Evolutionary conservation across 208 protist genomes (phyloP).

Genomic region (Crithidia acanthocephali): DNA sequence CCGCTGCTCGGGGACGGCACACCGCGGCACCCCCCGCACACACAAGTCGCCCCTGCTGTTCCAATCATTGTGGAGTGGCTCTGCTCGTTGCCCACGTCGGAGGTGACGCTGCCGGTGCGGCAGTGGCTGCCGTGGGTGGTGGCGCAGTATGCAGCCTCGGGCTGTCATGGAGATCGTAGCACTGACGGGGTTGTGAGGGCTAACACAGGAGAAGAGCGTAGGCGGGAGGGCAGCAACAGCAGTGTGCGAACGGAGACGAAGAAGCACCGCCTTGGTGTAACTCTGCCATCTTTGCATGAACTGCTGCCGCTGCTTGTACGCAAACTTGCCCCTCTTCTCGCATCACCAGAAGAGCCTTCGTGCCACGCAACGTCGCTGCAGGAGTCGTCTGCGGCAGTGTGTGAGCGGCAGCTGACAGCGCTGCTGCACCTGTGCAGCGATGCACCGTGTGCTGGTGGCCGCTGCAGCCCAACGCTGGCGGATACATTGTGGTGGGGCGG

Average conservation of each 20-base stretch:
- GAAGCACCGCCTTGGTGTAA: not conserved
- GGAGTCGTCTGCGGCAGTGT: not conserved
- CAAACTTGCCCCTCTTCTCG: conserved; percentile 15
- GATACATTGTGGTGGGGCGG: conserved; percentile 55
- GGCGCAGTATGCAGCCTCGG: conserved; percentile 9
- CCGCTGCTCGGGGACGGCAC: conserved; percentile 30
- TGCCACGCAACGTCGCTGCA: not conserved
- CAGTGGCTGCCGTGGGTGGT: conserved; percentile 50
- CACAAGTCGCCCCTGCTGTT: conserved; percentile 45
- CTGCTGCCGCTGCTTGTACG: conserved; percentile 35
- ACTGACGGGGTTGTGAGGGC: no score
- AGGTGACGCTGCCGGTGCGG: conserved; percentile 15
- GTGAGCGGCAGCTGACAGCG: conserved; percentile 5
- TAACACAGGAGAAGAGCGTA: not conserved
- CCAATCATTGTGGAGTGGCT: conserved; percentile 65
- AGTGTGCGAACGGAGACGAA: not conserved
- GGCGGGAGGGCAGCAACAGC: not conserved
- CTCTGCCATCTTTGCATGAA: conserved; percentile 24
- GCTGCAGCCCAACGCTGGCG: conserved; percentile 8
- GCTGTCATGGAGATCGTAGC: no score
- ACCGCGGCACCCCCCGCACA: conserved; percentile 25
- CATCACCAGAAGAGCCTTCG: not conserved
- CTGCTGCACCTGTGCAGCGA: not conserved
- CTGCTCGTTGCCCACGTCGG: conserved; percentile 47
- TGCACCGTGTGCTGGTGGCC: no score